Conservation (phyloP, 352 stramenopile species). For the Globisporangium radiosum region DNA sequence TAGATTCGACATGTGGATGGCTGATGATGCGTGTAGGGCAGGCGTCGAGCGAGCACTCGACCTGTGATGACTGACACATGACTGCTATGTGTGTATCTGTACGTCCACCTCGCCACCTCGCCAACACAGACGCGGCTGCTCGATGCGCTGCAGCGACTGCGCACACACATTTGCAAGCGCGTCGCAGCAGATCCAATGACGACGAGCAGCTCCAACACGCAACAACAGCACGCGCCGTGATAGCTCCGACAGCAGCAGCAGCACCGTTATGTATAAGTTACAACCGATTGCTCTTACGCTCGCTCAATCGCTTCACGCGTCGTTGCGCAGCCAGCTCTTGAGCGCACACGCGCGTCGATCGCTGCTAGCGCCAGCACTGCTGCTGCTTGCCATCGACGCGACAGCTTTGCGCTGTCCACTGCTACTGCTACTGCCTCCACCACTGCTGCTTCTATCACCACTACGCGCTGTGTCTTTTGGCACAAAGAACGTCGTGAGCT, state of each 20-base stretch:
- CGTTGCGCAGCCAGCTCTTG: slow-evolving; percentile 63
- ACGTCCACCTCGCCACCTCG: too few relatives aligned
- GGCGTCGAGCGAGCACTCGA: too few relatives aligned
- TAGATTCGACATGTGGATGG: too few relatives aligned
- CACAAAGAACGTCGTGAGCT: slow-evolving; percentile 71
- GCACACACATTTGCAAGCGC: background rate
- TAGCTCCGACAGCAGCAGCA: too few relatives aligned
- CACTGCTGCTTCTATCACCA: background rate
- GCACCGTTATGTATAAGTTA: too few relatives aligned
- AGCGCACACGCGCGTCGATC: slow-evolving; percentile 53
- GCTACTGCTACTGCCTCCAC: background rate
- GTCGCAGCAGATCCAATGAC: too few relatives aligned
- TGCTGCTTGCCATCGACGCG: slow-evolving; percentile 32
- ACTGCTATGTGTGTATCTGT: too few relatives aligned
- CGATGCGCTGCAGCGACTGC: background rate
- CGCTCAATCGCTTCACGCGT: slow-evolving; percentile 2
- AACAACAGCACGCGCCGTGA: background rate
- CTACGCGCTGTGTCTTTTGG: slow-evolving; percentile 38
- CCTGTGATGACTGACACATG: too few relatives aligned
- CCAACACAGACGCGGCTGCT: slow-evolving; percentile 7
- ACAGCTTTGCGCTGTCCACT: slow-evolving; percentile 31
- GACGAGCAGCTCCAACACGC: background rate
- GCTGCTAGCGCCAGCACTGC: slow-evolving; percentile 15
- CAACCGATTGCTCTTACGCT: too few relatives aligned
- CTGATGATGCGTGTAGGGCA: too few relatives aligned